These are phyloP conservation scores for Ophiocordyceps camponoti-leonardi DNA, from an alignment of 2,329 filamentous ascomycete genomes.

Conservation along the genomic window DNA sequence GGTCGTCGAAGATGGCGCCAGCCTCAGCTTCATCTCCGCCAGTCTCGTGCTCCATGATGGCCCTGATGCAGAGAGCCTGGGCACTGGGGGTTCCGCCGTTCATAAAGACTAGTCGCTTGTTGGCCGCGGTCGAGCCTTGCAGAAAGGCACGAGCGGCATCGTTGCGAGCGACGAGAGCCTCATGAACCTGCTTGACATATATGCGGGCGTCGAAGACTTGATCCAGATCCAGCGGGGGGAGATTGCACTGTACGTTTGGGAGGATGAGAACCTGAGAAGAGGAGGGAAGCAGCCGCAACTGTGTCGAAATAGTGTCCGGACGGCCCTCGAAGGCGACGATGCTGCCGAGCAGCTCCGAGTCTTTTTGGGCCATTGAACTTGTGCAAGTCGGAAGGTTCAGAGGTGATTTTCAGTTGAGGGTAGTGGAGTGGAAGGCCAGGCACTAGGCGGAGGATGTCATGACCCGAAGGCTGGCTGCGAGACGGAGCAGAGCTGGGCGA, in stretches of 20 bases:
- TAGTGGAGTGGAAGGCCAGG: not conserved
- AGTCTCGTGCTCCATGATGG: slow-evolving; percentile 35
- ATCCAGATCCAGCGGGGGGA: slow-evolving; percentile 13
- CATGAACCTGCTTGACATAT: slow-evolving; percentile 31
- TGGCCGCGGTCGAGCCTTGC: slow-evolving; percentile 21
- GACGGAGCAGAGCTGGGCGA: not conserved
- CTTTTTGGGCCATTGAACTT: slow-evolving; percentile 7
- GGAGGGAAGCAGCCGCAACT: slow-evolving; percentile 40
- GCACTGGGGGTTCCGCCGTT: slow-evolving; percentile 40
- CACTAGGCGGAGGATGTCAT: not conserved
- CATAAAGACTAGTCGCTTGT: slow-evolving; percentile 40
- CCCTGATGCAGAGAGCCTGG: slow-evolving; percentile 33
- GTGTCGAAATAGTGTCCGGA: slow-evolving; percentile 34
- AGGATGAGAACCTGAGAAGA: slow-evolving; percentile 41
- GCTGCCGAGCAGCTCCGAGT: slow-evolving; percentile 21
- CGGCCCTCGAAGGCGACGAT: slow-evolving; percentile 45
- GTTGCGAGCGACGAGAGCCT: slow-evolving; percentile 27
- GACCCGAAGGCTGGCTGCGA: not conserved
- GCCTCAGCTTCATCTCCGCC: slow-evolving; percentile 31
- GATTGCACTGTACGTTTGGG: slow-evolving; percentile 31
- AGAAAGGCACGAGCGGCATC: slow-evolving; percentile 35
- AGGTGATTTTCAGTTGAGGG: not conserved
- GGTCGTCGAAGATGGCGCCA: slow-evolving; percentile 29
- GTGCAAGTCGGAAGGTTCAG: not conserved
- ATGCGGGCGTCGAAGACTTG: slow-evolving; percentile 13